phyloP scores from a whole-genome alignment of 2,329 filamentous ascomycete species.

The Hirsutella minnesotensis region DNA sequence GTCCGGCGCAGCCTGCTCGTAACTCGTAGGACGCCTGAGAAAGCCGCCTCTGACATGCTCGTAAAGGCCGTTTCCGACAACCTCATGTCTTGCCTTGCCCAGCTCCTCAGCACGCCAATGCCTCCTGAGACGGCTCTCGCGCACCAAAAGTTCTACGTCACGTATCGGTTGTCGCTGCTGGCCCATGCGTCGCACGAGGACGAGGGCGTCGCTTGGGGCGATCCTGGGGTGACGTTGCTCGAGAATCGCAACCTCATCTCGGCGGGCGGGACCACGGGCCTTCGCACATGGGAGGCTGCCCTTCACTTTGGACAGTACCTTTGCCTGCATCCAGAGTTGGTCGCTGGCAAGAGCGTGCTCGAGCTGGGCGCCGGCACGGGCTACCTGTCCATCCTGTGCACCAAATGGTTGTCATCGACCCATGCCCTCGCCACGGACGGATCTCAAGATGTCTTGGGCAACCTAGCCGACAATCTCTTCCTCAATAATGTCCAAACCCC shows the following conservation, averaged over 20 bases:
- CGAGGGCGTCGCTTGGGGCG: neutral
- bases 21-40: neutral
- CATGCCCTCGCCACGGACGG: slow-evolving; percentile 63
- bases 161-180: slow-evolving; percentile 43
- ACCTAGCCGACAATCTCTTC: slow-evolving; percentile 54
- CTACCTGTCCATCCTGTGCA: slow-evolving; percentile 61
- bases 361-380: slow-evolving; percentile 71
- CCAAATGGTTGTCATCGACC: slow-evolving; percentile 48
- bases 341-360: slow-evolving; percentile 47
- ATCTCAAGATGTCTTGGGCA: slow-evolving; percentile 58
- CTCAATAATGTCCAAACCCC: slow-evolving; percentile 51
- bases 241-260: slow-evolving; percentile 60
- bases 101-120: slow-evolving; percentile 50
- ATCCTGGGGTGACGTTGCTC: slow-evolving; percentile 43
- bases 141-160: slow-evolving; percentile 64
- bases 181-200: slow-evolving; percentile 10
- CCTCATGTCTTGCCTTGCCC: slow-evolving; percentile 58
- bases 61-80: slow-evolving; percentile 70
- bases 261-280: slow-evolving; percentile 60
- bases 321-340: slow-evolving; percentile 29
- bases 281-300: slow-evolving; percentile 73
- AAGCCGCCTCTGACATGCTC: slow-evolving; percentile 12
- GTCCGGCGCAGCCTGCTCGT: neutral
- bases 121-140: slow-evolving; percentile 53
- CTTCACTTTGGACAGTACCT: slow-evolving; percentile 63